Conservation (phyloP, 2,329 filamentous ascomycete genomes). For the Rutstroemia sp. region DNA sequence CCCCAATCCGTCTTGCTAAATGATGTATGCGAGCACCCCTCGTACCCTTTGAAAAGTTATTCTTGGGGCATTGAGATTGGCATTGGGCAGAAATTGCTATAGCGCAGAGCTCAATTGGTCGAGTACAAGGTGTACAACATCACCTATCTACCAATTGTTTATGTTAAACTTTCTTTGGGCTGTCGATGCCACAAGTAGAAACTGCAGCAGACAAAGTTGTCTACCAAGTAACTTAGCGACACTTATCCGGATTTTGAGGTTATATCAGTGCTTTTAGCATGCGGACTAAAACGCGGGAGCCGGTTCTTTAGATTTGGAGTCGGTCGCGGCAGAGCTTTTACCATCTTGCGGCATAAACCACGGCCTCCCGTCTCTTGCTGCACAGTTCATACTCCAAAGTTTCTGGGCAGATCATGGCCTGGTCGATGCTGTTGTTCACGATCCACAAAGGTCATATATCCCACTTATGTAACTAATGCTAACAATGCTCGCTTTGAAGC, state of each 20-base stretch:
- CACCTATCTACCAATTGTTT: not conserved
- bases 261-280: constrained; percentile 1
- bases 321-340: constrained; percentile 7
- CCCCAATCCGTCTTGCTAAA: not conserved
- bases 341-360: constrained; percentile 5
- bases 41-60: not conserved
- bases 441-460: constrained; percentile 7
- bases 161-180: not conserved
- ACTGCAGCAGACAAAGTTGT: constrained; percentile 5
- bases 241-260: not conserved
- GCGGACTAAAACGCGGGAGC: constrained; percentile 4
- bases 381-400: constrained; percentile 3
- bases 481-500: not conserved
- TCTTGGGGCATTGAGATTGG: not conserved
- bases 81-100: constrained; percentile 4
- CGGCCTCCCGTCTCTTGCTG: not conserved
- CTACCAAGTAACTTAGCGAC: not conserved
- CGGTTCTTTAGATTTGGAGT: not conserved
- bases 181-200: not conserved
- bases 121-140: not conserved
- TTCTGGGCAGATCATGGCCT: not conserved
- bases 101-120: not conserved
- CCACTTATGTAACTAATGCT: constrained; percentile 6
- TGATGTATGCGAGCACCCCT: too few relatives aligned
- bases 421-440: not conserved